Conservation (phyloP, 768 basidiomycete species). For the Suillus fuscotomentosus region DNA sequence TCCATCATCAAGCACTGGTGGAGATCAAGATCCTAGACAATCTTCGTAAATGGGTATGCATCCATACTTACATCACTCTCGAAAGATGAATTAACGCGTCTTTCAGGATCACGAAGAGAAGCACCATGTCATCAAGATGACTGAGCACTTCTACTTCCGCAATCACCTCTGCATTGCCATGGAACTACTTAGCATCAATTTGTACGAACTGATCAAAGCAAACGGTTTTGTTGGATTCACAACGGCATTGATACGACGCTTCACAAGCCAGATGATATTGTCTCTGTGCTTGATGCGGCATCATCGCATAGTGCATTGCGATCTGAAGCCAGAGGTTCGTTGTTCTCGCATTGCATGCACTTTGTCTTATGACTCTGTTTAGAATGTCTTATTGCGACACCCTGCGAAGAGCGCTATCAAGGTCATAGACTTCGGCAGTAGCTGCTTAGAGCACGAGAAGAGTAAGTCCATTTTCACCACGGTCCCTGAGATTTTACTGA, state of each 20-base stretch:
- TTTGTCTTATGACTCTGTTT: conserved; percentile 5
- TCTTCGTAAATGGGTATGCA: conserved; percentile 90
- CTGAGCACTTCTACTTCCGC: conserved; percentile 97
- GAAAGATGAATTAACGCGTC: background rate
- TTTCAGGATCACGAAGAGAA: conserved; percentile 91
- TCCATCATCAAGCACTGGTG: conserved; percentile 97
- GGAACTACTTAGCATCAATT: conserved; percentile 96
- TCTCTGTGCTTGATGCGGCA: conserved; percentile 92
- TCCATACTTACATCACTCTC: background rate
- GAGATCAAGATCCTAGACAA: conserved; percentile 99
- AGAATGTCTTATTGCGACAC: conserved; percentile 95
- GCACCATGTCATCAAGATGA: conserved; percentile 97
- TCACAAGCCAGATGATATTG: conserved; percentile 93
- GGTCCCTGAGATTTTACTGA: conserved; percentile 7
- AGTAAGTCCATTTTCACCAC: conserved; percentile 52
- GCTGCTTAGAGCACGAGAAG: conserved; percentile 98
- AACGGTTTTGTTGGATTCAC: conserved; percentile 99
- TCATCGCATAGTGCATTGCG: conserved; percentile 97
- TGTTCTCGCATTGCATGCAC: background rate
- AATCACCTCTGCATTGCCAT: conserved; percentile 97
- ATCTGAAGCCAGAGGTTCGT: conserved; percentile 94
- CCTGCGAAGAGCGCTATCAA: conserved; percentile 96
- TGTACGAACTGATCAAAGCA: conserved; percentile 98
- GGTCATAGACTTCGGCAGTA: conserved; percentile 98
- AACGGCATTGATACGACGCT: conserved; percentile 90